Evolutionary conservation across 2,329 filamentous ascomycete species (phyloP).

Genomic region (Lojkania enalia): DNA sequence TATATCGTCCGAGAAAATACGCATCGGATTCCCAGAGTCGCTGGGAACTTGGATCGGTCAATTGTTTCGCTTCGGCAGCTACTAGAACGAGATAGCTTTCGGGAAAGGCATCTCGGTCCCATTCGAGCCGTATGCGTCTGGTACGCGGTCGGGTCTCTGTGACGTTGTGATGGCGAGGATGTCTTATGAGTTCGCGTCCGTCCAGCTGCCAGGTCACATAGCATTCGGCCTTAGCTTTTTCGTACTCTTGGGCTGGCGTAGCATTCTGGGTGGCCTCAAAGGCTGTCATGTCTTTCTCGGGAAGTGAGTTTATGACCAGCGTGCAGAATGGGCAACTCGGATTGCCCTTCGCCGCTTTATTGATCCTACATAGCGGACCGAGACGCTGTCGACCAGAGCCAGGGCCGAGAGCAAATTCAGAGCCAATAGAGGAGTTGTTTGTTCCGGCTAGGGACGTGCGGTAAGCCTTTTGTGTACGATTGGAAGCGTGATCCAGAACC

Average conservation of each 20-base stretch:
- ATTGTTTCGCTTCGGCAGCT: too few species aligned
- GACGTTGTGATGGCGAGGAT: background rate
- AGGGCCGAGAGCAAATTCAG: too few species aligned
- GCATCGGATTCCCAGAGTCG: too few species aligned
- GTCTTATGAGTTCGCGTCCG: constrained; percentile 2
- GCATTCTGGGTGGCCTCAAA: background rate
- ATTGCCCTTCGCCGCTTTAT: too few species aligned
- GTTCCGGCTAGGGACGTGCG: too few species aligned
- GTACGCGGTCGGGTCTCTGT: constrained; percentile 8
- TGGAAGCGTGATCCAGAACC: too few species aligned
- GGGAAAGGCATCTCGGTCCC: background rate
- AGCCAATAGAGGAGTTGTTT: too few species aligned
- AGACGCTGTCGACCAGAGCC: too few species aligned
- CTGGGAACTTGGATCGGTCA: too few species aligned
- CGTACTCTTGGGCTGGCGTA: too few species aligned
- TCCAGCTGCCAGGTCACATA: constrained; percentile 14
- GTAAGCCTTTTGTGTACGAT: too few species aligned
- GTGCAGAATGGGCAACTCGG: background rate
- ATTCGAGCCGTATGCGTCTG: constrained; percentile 6
- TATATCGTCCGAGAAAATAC: constrained; percentile 9
- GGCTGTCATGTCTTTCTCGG: background rate
- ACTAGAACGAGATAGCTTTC: constrained; percentile 12
- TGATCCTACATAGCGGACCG: too few species aligned
- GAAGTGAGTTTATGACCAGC: background rate
- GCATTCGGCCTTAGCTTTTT: background rate